Percentiles rank a stretch among this genome's conserved stretches.
Evolutionary conservation across 768 basidiomycete species (phyloP).

Genomic region (Goffeauzyma gilvescens): DNA sequence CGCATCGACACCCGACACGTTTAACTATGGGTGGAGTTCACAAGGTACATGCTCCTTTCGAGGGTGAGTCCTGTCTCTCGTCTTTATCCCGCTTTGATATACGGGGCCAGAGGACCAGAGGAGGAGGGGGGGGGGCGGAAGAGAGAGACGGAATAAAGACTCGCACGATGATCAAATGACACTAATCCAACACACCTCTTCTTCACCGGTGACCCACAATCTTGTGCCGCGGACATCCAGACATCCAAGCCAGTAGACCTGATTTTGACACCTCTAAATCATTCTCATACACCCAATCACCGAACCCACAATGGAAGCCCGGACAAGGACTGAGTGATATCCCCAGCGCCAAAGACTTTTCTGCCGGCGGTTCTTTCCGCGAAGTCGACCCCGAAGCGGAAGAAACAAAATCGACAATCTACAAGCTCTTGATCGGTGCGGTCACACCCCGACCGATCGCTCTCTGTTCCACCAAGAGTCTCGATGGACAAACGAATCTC

Average conservation of each 20-base stretch:
- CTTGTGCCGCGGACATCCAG: not conserved
- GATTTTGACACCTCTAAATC: slow-evolving; percentile 2
- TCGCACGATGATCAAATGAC: no score
- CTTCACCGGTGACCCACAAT: not conserved
- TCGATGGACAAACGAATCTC: slow-evolving; percentile 38
- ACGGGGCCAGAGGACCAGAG: no score
- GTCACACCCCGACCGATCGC: slow-evolving; percentile 52
- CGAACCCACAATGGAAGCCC: slow-evolving; percentile 6
- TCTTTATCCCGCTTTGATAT: not conserved
- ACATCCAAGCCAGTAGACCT: slow-evolving; percentile 6
- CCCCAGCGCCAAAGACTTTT: slow-evolving; percentile 4
- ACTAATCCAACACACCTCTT: not conserved
- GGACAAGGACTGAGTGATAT: slow-evolving; percentile 2
- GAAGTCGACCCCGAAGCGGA: slow-evolving; percentile 5
- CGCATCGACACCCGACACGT: no score
- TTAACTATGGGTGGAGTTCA: no score
- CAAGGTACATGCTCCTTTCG: not conserved
- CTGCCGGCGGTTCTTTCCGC: slow-evolving; percentile 1
- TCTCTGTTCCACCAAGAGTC: slow-evolving; percentile 45
- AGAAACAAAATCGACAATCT: slow-evolving; percentile 20
- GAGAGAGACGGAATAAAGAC: no score
- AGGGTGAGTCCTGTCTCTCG: not conserved
- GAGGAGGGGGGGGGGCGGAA: no score
- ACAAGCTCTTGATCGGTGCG: slow-evolving; percentile 42
- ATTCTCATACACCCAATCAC: slow-evolving; percentile 4